These are phyloP conservation scores for Lasiosphaeria hispida DNA, from an alignment of 495 filamentous ascomycete genomes.

Conservation along the genomic window DNA sequence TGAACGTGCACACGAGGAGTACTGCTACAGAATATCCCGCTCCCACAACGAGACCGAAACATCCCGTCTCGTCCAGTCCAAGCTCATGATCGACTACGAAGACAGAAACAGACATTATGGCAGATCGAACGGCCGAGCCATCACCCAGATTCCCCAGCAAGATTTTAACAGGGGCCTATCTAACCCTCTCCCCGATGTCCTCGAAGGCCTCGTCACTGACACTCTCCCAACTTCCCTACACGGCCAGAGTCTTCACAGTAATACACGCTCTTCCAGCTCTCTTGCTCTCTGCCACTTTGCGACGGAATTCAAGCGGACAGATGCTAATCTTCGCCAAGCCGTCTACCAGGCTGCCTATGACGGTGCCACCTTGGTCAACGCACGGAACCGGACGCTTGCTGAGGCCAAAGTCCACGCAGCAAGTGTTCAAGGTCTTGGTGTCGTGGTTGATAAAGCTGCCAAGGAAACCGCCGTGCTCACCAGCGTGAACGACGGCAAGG, in stretches of 20 bases:
- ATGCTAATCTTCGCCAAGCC: slow-evolving; percentile 10
- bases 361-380: slow-evolving; percentile 11
- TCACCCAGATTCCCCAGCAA: slow-evolving; percentile 5
- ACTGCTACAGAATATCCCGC: not conserved
- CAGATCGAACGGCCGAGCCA: not conserved
- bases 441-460: slow-evolving; percentile 4
- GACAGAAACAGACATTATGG: not conserved
- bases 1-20: not conserved
- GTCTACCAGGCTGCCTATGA: slow-evolving; percentile 7
- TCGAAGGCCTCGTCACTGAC: not conserved
- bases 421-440: not conserved
- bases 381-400: slow-evolving; percentile 9
- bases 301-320: slow-evolving; percentile 2
- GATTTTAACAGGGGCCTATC: slow-evolving; percentile 11
- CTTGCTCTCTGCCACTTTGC: slow-evolving; percentile 11
- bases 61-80: not conserved
- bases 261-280: not conserved
- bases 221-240: slow-evolving; percentile 7
- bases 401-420: not conserved
- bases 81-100: slow-evolving; percentile 3
- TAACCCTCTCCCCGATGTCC: slow-evolving; percentile 4
- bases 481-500: slow-evolving; percentile 9
- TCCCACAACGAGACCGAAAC: not conserved
- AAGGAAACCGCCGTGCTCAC: slow-evolving; percentile 8
- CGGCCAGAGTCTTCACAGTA: slow-evolving; percentile 1